These are phyloP conservation scores for Kalmusia sp. DNA, from an alignment of 2,329 filamentous ascomycete genomes.

Conservation along the genomic window DNA sequence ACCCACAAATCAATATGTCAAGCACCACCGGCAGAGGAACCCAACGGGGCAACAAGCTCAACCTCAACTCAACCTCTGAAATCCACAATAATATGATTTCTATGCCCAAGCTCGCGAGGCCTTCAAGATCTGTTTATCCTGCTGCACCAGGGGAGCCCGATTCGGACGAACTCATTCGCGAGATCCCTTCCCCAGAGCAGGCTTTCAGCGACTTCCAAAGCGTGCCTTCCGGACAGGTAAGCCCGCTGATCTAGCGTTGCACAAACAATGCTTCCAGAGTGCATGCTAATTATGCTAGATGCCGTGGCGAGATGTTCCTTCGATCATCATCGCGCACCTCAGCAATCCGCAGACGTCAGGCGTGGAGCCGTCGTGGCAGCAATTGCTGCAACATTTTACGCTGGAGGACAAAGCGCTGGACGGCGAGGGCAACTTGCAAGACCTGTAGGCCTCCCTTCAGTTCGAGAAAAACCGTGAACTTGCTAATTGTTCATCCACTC, in stretches of 20 bases:
- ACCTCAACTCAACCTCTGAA: no score
- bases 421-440: constrained; percentile 18
- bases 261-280: no score
- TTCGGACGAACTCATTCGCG: constrained; percentile 10
- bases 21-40: no score
- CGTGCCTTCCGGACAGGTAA: constrained; percentile 6
- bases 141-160: background rate
- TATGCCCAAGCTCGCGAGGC: no score
- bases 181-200: constrained; percentile 8
- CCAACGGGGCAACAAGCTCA: no score
- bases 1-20: no score
- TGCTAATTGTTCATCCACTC: no score
- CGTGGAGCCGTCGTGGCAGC: constrained; percentile 16
- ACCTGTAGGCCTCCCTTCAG: constrained; percentile 8
- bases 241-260: no score
- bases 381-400: constrained; percentile 13
- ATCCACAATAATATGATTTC: no score
- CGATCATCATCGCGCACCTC: constrained; percentile 13
- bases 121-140: constrained; percentile 1
- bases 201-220: constrained; percentile 20
- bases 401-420: background rate
- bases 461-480: no score
- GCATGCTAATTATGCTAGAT: background rate
- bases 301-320: constrained; percentile 16
- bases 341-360: background rate